These are phyloP conservation scores for Peronospora tabacina DNA, from an alignment of 352 stramenopile species.

Conservation along the genomic window DNA sequence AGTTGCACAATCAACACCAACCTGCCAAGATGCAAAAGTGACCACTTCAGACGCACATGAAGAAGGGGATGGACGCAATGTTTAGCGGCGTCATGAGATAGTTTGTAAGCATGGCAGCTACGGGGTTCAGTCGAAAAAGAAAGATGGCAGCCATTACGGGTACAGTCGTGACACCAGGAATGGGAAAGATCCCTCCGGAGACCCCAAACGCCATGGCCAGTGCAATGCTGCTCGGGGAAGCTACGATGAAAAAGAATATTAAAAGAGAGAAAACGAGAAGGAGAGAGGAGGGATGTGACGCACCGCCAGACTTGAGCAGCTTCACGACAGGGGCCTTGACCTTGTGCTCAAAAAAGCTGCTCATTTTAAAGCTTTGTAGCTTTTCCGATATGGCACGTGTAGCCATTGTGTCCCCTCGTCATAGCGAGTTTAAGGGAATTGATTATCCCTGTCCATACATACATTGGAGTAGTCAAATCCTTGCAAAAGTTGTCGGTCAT, in stretches of 20 bases:
- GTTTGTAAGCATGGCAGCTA: conserved; percentile 79
- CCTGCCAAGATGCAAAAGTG: not conserved
- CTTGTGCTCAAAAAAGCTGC: conserved; percentile 53
- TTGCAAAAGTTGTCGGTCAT: too few species aligned
- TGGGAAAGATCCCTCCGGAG: conserved; percentile 70
- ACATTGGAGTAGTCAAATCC: too few species aligned
- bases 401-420: not conserved
- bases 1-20: conserved; percentile 1
- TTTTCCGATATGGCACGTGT: not conserved
- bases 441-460: too few species aligned
- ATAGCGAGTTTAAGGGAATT: too few species aligned
- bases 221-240: conserved; percentile 62
- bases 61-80: conserved; percentile 62
- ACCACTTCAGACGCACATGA: conserved; percentile 44
- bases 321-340: conserved; percentile 65
- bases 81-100: conserved; percentile 76
- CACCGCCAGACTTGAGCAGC: conserved; percentile 64
- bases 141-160: conserved; percentile 72
- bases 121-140: conserved; percentile 70
- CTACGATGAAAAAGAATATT: conserved; percentile 23
- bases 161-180: conserved; percentile 63
- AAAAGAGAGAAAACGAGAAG: not conserved
- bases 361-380: conserved; percentile 16
- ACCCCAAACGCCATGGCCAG: conserved; percentile 74
- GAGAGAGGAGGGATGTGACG: not conserved